Base-by-base conservation (phyloP, 257 asterid genomes). In the Osmanthus fragrans region DNA sequence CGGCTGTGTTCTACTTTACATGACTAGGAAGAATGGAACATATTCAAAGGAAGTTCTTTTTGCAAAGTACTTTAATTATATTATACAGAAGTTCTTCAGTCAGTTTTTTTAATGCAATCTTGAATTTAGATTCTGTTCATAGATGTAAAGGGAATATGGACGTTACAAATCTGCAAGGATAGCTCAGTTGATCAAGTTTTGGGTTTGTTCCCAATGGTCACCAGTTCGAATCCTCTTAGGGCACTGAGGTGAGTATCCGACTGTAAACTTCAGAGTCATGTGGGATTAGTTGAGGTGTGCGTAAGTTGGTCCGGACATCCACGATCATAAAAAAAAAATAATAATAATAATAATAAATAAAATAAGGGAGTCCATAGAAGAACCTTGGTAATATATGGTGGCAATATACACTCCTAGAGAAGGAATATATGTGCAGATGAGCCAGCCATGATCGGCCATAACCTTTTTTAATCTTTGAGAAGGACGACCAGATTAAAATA, bases 11-110 rank as follows among this genome's bases (percentile, higher is more conserved):
- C 36, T 56, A 56, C 49, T 72, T 76, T 81, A 70, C 74, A 68
- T 77, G 76, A 30, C 70, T 73, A 19, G 68, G 82, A 65, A 68
- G 76, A 73, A 39, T 71, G 73, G 19, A 56, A 73, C 79, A 77
- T 67, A 23, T 73, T 32, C 21, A 60, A 77, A 60, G 40, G 68
- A 15, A 78, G 76, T 68, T 63, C 18, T 75, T 63, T 45, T 32
- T 60, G 56, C 19, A 33, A 67, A 10, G 19, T 63, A 58, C 13
- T 60, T 60, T 60, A 60, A 10, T 63, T 23, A 23, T 63, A 27
- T 63, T 3, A 7, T 63, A 63, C 36, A 63, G 36, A 63, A 63
- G 25, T 23, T 27, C 67, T 1, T 23, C 67, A 9, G 67, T 7
- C 36, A 7, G 18, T 12, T 8, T 54, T 58, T 63, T 9, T 21